Percentiles rank a stretch among this genome's conserved stretches.
phyloP scores from a whole-genome alignment of 2,329 filamentous ascomycete species.

The Stachybotrys chlorohalonatus region DNA sequence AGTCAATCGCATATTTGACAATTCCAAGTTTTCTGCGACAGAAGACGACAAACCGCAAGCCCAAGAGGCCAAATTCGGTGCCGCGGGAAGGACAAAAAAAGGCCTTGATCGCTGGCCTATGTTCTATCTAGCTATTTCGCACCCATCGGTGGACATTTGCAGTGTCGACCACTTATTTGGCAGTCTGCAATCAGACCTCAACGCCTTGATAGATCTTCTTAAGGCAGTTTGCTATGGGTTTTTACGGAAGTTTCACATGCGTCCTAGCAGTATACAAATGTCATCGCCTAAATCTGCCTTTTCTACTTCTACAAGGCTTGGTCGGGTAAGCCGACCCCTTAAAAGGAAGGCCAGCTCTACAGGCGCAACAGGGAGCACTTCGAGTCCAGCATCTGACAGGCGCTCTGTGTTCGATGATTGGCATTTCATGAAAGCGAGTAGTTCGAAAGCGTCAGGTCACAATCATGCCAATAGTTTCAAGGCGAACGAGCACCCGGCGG shows the following conservation, averaged over 20 bases:
- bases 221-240: slow-evolving; percentile 64
- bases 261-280: slow-evolving; percentile 33
- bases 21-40: slow-evolving; percentile 65
- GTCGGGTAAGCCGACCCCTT: slow-evolving; percentile 7
- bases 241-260: slow-evolving; percentile 62
- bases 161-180: slow-evolving; percentile 29
- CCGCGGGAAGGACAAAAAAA: slow-evolving; percentile 37
- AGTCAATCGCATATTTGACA: slow-evolving; percentile 66
- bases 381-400: neutral
- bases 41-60: slow-evolving; percentile 36
- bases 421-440: slow-evolving; percentile 23
- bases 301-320: slow-evolving; percentile 12
- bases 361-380: neutral
- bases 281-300: slow-evolving; percentile 12
- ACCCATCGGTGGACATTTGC: slow-evolving; percentile 21
- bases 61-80: slow-evolving; percentile 31
- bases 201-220: slow-evolving; percentile 49
- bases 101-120: slow-evolving; percentile 77
- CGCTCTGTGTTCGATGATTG: slow-evolving; percentile 23
- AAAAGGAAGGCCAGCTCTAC: neutral
- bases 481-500: neutral
- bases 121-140: slow-evolving; percentile 68
- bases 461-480: too few relatives aligned
- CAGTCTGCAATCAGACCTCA: slow-evolving; percentile 38
- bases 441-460: too few relatives aligned